Evolutionary conservation across 1,139 yeast genomes (phyloP), one percentile per base, ranked within the genome.

Genomic region (Geotrichum bryndzae): DNA sequence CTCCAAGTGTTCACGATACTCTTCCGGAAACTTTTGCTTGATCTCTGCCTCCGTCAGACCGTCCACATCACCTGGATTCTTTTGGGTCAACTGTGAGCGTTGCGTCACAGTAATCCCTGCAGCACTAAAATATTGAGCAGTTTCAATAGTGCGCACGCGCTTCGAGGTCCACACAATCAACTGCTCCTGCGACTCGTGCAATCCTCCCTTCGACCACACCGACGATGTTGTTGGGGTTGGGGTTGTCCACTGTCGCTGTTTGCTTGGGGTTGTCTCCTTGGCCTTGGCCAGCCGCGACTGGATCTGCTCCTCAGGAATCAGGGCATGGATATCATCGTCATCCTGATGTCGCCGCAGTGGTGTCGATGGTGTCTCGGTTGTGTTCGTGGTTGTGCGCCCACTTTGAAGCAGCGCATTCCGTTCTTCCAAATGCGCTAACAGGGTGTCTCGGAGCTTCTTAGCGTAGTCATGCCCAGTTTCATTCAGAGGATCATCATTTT

Each of bases 11-110:
- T 83, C 86, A 63, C 79, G 80, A 70, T 81, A 88, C 68, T 91
- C 97, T 1, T 78, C 81, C 0, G 96, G 96, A 70, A 77, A 90
- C 67, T 79, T 77, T 53, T 74, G 72, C 65, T 79, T 74, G 64
- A 92, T 81, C 70, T 89, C 87, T n/a, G 80, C 85, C 35, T 80
- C 83, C 0, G 83, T 72, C 76, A 90, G 75, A 46, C 84, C 86
- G 31, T 90, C 96, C 13, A 87, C 87, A 11, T 84, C 85, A n/a
- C 99, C 99, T 0, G 97, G 97, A 69, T 92, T 90, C 70, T 90
- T 78, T 72, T 90, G 97, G 51, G 91, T 87, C 68, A 94, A 78
- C 72, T 90, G 96, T 52, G 92, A 85, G 66, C 97, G 80, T 38
- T 60, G 59, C 52, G 57, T 59, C 13, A 54, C 58, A 27, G 51